A percentile compares a stretch with the other conserved stretches of the same genome.
phyloP scores from a whole-genome alignment of 192 early-diverging fungal genomes.

The Umbelopsis sp. region DNA sequence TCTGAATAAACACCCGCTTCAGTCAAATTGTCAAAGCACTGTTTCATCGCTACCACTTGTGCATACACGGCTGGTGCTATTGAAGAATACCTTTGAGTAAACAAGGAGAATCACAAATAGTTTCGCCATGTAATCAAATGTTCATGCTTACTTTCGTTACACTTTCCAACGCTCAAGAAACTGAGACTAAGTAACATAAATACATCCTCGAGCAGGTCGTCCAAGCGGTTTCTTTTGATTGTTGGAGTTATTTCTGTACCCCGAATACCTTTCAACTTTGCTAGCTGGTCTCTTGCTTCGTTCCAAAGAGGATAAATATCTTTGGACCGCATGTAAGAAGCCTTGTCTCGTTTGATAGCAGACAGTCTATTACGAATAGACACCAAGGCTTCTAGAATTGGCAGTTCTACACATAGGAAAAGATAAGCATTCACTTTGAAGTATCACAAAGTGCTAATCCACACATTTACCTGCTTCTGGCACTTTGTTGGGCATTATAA shows the following conservation, averaged over 20 bases:
- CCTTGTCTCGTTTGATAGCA: conserved; percentile 72
- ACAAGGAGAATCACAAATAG: neutral
- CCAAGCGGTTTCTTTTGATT: conserved; percentile 48
- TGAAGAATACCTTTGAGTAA: neutral
- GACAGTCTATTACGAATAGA: conserved; percentile 68
- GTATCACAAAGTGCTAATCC: too few relatives aligned
- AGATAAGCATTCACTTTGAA: too few relatives aligned
- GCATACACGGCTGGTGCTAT: conserved; percentile 38
- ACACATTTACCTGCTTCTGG: conserved; percentile 23
- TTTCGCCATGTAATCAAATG: neutral
- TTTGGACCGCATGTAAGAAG: conserved; percentile 62
- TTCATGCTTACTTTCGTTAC: conserved; percentile 58
- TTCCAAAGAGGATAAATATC: conserved; percentile 65
- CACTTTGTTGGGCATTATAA: conserved; percentile 30
- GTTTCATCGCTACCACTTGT: conserved; percentile 41
- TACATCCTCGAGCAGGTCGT: conserved; percentile 72
- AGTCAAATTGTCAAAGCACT: conserved; percentile 63
- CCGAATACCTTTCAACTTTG: conserved; percentile 38
- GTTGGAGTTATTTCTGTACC: neutral
- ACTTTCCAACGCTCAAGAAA: conserved; percentile 75
- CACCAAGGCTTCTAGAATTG: conserved; percentile 60
- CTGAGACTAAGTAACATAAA: conserved; percentile 76
- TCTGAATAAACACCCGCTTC: conserved; percentile 63
- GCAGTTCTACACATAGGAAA: conserved; percentile 47
- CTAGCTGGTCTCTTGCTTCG: conserved; percentile 50